A percentile compares a stretch with the other conserved stretches of the same genome.
Evolutionary conservation across 2,329 filamentous ascomycete genomes (phyloP).

Genomic region (Phoma sp.): DNA sequence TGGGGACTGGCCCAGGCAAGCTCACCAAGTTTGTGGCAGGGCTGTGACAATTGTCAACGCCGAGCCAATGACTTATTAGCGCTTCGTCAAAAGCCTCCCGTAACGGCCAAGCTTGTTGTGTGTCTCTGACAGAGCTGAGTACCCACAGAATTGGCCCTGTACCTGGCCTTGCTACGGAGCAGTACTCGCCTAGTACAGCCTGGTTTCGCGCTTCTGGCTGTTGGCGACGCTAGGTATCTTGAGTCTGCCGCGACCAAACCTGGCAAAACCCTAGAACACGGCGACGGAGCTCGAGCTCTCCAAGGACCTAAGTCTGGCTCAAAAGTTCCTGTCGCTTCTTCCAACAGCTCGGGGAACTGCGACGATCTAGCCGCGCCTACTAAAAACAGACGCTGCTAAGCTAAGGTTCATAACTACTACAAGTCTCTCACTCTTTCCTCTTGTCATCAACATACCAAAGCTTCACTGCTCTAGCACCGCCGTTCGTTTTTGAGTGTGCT

Average conservation of each 20-base stretch:
- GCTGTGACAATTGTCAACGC: neutral
- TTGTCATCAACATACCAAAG: neutral
- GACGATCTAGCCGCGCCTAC: conserved; percentile 15
- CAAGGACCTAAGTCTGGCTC: conserved; percentile 6
- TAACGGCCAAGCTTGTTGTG: conserved; percentile 5
- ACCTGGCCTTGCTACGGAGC: conserved; percentile 1
- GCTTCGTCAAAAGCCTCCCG: conserved; percentile 1
- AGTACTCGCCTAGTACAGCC: conserved; percentile 5
- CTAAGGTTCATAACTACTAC: conserved; percentile 14
- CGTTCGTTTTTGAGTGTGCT: conserved; percentile 14
- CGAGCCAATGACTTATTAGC: conserved; percentile 1
- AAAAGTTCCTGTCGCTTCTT: conserved; percentile 11
- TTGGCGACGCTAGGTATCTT: conserved; percentile 16
- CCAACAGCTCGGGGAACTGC: conserved; percentile 15
- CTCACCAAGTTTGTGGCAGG: neutral
- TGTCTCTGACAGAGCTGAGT: conserved; percentile 6
- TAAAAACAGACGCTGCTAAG: conserved; percentile 15
- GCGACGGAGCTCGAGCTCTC: conserved; percentile 12
- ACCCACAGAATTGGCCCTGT: conserved; percentile 9
- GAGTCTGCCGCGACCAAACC: conserved; percentile 11
- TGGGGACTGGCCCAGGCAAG: conserved; percentile 6
- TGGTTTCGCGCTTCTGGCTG: conserved; percentile 11
- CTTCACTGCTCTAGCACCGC: conserved; percentile 8
- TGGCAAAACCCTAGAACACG: conserved; percentile 16
- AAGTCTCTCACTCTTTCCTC: conserved; percentile 10